phyloP scores from a whole-genome alignment of 495 filamentous ascomycete species.

The Penicillium egyptiacum region DNA sequence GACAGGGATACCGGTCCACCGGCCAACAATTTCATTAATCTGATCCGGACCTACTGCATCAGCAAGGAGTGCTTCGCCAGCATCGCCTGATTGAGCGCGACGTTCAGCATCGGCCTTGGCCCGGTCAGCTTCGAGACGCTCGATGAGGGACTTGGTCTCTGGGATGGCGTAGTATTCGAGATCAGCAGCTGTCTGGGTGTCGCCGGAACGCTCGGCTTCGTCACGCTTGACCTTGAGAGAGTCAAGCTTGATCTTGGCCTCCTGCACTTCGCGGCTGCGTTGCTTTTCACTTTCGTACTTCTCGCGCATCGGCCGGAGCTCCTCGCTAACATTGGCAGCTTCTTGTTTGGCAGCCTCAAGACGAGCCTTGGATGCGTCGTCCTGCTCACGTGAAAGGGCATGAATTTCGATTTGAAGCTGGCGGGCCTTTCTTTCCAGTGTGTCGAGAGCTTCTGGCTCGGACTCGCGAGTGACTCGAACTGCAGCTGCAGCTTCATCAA shows the following conservation, averaged over 20 bases:
- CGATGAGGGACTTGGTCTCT: slow-evolving; percentile 78
- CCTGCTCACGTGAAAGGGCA: slow-evolving; percentile 88
- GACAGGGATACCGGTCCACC: slow-evolving; percentile 96
- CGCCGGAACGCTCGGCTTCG: slow-evolving; percentile 82
- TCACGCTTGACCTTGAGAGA: slow-evolving; percentile 83
- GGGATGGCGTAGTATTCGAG: slow-evolving; percentile 97
- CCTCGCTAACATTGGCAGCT: slow-evolving; percentile 87
- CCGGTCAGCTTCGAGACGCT: slow-evolving; percentile 77
- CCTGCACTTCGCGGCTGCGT: slow-evolving; percentile 86
- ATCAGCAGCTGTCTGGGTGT: slow-evolving; percentile 81
- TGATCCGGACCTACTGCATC: slow-evolving; percentile 96
- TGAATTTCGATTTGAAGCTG: slow-evolving; percentile 97
- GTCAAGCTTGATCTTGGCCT: slow-evolving; percentile 94
- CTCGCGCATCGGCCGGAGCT: slow-evolving; percentile 85
- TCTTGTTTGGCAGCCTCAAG: slow-evolving; percentile 81
- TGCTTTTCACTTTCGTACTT: slow-evolving; percentile 92
- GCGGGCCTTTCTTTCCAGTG: slow-evolving; percentile 79
- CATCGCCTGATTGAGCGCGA: slow-evolving; percentile 53
- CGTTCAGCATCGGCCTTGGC: slow-evolving; percentile 71
- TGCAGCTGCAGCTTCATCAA: slow-evolving; percentile 94
- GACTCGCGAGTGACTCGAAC: slow-evolving; percentile 94
- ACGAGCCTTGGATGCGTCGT: slow-evolving; percentile 83
- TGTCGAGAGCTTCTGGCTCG: slow-evolving; percentile 91
- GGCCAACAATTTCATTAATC: slow-evolving; percentile 96
- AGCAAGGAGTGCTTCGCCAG: slow-evolving; percentile 69